These are phyloP conservation scores for Saccharum spontaneum DNA, from an alignment of 176 grass and related monocot genomes.

Conservation along the genomic window DNA sequence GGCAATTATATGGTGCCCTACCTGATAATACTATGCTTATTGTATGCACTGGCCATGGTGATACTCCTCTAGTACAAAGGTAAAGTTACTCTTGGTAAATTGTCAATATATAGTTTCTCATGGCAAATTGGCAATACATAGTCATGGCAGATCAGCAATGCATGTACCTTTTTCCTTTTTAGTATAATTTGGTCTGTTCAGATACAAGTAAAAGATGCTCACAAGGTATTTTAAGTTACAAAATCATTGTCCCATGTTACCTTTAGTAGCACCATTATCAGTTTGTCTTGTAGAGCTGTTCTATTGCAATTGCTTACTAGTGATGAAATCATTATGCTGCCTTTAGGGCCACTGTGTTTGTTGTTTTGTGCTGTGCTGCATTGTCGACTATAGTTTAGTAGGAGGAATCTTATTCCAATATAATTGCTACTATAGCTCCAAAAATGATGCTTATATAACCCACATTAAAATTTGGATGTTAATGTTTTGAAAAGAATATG, in stretches of 20 bases:
- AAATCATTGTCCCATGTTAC: neutral
- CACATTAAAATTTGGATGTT: neutral
- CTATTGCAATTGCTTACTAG: neutral
- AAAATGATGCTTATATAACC: neutral
- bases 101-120: neutral
- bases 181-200: slow-evolving; percentile 21
- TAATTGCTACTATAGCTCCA: neutral
- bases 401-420: neutral
- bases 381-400: neutral
- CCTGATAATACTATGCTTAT: slow-evolving; percentile 78
- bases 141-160: neutral
- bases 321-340: neutral
- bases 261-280: neutral
- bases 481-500: slow-evolving; percentile 4
- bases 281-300: neutral
- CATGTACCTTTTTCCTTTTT: neutral
- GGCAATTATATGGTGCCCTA: slow-evolving; percentile 56
- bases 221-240: neutral
- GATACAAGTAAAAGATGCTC: slow-evolving; percentile 26
- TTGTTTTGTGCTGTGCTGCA: neutral
- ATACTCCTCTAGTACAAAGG: slow-evolving; percentile 90
- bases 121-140: neutral
- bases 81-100: slow-evolving; percentile 29
- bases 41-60: slow-evolving; percentile 88
- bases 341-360: neutral